Base-by-base conservation (phyloP, 2,329 filamentous ascomycete species). In the Botryotinia convoluta region DNA sequence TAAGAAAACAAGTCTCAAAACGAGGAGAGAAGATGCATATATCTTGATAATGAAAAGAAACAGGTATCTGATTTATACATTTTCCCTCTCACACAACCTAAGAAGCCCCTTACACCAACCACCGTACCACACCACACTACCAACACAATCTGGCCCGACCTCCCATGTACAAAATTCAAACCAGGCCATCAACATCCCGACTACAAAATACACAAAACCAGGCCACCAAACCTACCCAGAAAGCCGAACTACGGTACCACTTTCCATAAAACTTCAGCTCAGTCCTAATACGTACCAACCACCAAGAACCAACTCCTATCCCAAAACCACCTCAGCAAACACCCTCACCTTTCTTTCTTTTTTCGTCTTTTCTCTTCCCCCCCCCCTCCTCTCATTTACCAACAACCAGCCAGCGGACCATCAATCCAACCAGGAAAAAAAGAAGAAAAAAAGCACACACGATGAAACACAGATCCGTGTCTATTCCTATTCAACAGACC, bases 1-100 rank as follows among this genome's bases (percentile, higher is more conserved):
- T 4, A 1, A 12, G 2, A 54, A n/a, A 2, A n/a, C 2, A n/a
- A n/a, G 14, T 0, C n/a, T 54, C n/a, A 16, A 54, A 54, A 29
- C 4, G 14, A 57, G 51, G 1, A 57, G n/a, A 57, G 14, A 57
- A 57, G n/a, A 57, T 29, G n/a, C 45, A 48, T 14, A 54, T 12
- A 54, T 54, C 14, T 54, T 18, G 7, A 8, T 7, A 54, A 29
- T 29, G 14, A 54, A 29, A 14, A 54, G n/a, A 14, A 54, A 54
- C 14, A 29, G n/a, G n/a, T 29, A 18, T 54, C 48, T 51, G 0
- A 54, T 54, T 54, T 29, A 29, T 54, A 29, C 14, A 54, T 4
- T 29, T 29, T 9, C 7, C 14, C 51, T 29, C n/a, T 1, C 4
- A 8, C 0, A 4, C 12, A n/a, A n/a, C n/a, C n/a, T n/a, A n/a